These are phyloP conservation scores for Suillus hirtellus DNA, from an alignment of 768 basidiomycete species.

Conservation along the genomic window DNA sequence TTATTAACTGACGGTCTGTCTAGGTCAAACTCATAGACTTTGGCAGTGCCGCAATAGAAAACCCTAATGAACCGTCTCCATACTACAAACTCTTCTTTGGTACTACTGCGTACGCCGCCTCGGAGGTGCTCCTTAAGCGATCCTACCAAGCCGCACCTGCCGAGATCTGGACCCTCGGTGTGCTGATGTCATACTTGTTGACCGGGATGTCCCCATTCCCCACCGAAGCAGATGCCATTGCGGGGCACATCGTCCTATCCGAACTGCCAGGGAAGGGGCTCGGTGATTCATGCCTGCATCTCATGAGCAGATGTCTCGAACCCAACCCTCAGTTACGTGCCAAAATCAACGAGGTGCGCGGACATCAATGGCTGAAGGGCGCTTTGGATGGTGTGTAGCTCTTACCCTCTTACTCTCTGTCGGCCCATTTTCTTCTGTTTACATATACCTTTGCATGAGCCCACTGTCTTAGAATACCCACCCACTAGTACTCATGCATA, in stretches of 20 bases:
- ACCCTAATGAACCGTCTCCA: constrained; percentile 61
- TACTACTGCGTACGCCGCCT: constrained; percentile 92
- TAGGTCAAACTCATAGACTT: constrained; percentile 97
- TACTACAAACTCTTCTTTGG: constrained; percentile 85
- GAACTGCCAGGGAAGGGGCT: constrained; percentile 39
- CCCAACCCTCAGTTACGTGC: constrained; percentile 80
- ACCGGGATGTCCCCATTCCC: constrained; percentile 94
- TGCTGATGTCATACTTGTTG: constrained; percentile 91
- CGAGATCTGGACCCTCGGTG: constrained; percentile 95
- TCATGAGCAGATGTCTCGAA: constrained; percentile 79
- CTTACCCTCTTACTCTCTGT: background rate
- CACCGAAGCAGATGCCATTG: constrained; percentile 75
- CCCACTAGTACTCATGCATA: background rate
- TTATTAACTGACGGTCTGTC: constrained; percentile 16
- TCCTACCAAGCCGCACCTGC: constrained; percentile 92
- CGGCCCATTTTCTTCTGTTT: background rate
- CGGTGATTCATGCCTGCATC: constrained; percentile 52
- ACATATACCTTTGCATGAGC: background rate
- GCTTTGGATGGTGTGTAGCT: constrained; percentile 24
- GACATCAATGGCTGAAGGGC: constrained; percentile 76
- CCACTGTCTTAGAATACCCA: background rate
- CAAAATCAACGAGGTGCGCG: constrained; percentile 76
- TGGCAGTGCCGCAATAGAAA: constrained; percentile 80
- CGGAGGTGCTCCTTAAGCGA: constrained; percentile 88
- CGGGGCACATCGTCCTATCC: constrained; percentile 59